Evolutionary conservation across 2,329 filamentous ascomycete species (phyloP), one percentile per base, ranked within the genome.

Genomic region (Zymoseptoria pseudotritici): DNA sequence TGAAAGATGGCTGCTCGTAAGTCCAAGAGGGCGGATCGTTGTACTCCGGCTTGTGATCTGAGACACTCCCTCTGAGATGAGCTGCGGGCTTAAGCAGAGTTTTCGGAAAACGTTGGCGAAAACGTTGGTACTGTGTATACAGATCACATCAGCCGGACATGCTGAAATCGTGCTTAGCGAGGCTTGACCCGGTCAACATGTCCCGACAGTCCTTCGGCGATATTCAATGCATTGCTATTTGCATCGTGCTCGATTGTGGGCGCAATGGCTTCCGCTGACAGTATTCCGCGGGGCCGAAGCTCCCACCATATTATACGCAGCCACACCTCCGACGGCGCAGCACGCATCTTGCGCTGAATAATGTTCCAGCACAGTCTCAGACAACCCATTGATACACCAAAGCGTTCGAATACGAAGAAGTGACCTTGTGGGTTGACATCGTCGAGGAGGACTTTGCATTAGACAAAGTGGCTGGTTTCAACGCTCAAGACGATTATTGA

Each of bases 11-110:
- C 55, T 55, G 60, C 57, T 57, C 55, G 60, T 59, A 58, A 58
- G 58, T 61, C 55, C 57, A 58, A 53, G 54, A 53, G 54, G 61
- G 61, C 64, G 62, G 54, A 62, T 64, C 60, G 61, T 62, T 64
- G 59, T 60, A 56, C 56, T 53, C 56, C 55, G 59, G 62, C 58
- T 59, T 54, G 61, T 62, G 57, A 54, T 62, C 57, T 59, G 57
- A 63, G 61, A 66, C 61, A 55, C 61, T 59, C 50, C 52, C 53
- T 50, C 50, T 29, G 10, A 10, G 36, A 46, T 46, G 13, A n/a
- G 13, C 36, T 46, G 36, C 36, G 36, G 36, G 13, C 17, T 46
- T 17, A n/a, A 46, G 36, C 36, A 46, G 36, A 46, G 13, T 46
- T 46, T 46, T 17, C 36, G 17, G 13, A n/a, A 29, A 46, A 46